A percentile compares a stretch with the other conserved stretches of the same genome.
These are phyloP conservation scores for Termitomyces sp. DNA, from an alignment of 768 basidiomycete species.

Conservation along the genomic window DNA sequence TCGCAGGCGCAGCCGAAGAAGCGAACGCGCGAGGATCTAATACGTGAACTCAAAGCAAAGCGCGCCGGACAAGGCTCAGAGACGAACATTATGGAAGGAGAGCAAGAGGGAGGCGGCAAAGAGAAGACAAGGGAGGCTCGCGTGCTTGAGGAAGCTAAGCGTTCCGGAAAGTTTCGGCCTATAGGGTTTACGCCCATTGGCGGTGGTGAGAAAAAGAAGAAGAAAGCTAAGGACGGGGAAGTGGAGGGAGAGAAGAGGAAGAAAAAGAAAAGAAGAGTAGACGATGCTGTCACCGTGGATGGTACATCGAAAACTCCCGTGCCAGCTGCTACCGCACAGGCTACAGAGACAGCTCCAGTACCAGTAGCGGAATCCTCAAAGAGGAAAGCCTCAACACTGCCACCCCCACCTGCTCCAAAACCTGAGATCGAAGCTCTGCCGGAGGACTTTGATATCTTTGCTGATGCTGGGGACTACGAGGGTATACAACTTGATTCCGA, in stretches of 20 bases:
- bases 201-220: conserved; percentile 46
- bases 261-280: conserved; percentile 52
- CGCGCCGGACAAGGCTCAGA: conserved; percentile 26
- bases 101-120: conserved; percentile 20
- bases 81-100: background rate
- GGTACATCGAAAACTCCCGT: conserved; percentile 9
- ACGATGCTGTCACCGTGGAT: conserved; percentile 5
- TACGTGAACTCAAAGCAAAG: conserved; percentile 69
- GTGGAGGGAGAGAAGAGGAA: conserved; percentile 37
- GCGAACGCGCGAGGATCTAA: conserved; percentile 74
- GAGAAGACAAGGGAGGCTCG: conserved; percentile 21
- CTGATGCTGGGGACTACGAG: conserved; percentile 79
- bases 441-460: conserved; percentile 87
- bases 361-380: background rate
- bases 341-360: background rate
- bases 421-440: conserved; percentile 35
- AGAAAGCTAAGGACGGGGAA: conserved; percentile 36
- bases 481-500: conserved; percentile 56
- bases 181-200: conserved; percentile 70
- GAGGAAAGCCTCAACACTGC: background rate
- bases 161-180: conserved; percentile 50
- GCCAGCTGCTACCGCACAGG: background rate
- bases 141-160: conserved; percentile 41
- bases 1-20: conserved; percentile 41
- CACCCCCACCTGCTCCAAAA: conserved; percentile 12